Conservation (phyloP, 1,139 yeast species). For the Protomyces lactucae-debilis region DNA sequence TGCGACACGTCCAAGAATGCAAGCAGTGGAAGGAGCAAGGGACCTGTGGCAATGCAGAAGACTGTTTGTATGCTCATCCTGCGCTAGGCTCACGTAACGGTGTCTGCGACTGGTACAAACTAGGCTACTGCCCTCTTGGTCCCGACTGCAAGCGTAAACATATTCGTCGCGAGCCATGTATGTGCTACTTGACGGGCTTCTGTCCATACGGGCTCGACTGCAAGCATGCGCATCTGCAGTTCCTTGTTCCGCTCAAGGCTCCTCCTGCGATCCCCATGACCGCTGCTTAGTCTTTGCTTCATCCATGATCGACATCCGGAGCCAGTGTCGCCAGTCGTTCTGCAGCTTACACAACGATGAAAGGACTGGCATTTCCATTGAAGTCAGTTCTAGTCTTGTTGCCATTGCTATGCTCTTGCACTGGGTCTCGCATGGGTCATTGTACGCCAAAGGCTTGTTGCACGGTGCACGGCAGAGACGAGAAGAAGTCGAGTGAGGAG, state of each 20-base stretch:
- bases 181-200: constrained; percentile 81
- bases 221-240: constrained; percentile 45
- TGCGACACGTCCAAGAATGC: constrained; percentile 87
- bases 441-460: no score
- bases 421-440: background rate
- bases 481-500: no score
- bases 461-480: no score
- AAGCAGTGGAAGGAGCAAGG: no score
- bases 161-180: constrained; percentile 70
- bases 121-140: constrained; percentile 94
- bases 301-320: background rate
- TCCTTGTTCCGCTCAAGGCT: constrained; percentile 31
- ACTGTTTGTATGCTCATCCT: no score
- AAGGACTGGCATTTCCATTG: background rate
- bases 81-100: no score
- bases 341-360: background rate
- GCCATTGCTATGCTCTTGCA: background rate
- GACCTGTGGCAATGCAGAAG: no score
- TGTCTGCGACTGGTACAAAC: no score
- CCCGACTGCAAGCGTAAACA: constrained; percentile 83
- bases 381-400: constrained; percentile 12
- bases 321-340: background rate
- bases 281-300: background rate
- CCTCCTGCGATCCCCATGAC: constrained; percentile 1
- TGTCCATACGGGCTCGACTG: constrained; percentile 62